A percentile compares a stretch with the other conserved stretches of the same genome.
phyloP scores from a whole-genome alignment of 2,329 filamentous ascomycete species.

The Pseudocercospora pini-densiflorae region DNA sequence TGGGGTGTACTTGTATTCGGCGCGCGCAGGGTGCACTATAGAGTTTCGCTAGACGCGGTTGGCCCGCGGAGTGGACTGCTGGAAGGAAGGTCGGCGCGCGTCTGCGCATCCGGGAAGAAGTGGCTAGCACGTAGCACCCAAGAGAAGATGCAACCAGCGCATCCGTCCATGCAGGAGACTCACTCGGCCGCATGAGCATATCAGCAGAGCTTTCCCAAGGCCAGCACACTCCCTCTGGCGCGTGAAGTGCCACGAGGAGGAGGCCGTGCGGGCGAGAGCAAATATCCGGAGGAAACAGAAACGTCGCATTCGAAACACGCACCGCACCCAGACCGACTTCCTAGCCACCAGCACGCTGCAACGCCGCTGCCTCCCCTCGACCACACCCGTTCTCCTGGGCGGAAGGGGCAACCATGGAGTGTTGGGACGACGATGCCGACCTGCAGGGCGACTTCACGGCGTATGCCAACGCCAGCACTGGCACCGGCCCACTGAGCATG shows the following conservation, averaged over 20 bases:
- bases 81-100: not conserved
- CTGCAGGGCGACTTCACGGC: constrained; percentile 66
- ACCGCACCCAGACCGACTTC: not conserved
- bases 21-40: not conserved
- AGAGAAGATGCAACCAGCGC: not conserved
- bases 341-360: constrained; percentile 7
- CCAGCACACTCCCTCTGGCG: not conserved
- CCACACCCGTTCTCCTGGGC: not conserved
- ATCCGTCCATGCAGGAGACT: not conserved
- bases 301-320: constrained; percentile 11
- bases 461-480: constrained; percentile 60
- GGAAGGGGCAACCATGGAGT: constrained; percentile 62
- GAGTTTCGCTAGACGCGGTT: not conserved
- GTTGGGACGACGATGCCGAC: constrained; percentile 62
- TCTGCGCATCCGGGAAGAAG: not conserved
- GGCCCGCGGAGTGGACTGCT: not conserved
- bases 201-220: not conserved
- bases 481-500: constrained; percentile 71
- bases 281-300: not conserved
- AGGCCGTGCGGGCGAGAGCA: not conserved
- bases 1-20: not conserved
- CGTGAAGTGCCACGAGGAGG: not conserved
- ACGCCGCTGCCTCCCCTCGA: not conserved
- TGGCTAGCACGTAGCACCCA: too few species aligned
- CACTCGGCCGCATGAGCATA: not conserved